Conservation (phyloP, 805 yeast genomes). For the Komagataella ulmi region DNA sequence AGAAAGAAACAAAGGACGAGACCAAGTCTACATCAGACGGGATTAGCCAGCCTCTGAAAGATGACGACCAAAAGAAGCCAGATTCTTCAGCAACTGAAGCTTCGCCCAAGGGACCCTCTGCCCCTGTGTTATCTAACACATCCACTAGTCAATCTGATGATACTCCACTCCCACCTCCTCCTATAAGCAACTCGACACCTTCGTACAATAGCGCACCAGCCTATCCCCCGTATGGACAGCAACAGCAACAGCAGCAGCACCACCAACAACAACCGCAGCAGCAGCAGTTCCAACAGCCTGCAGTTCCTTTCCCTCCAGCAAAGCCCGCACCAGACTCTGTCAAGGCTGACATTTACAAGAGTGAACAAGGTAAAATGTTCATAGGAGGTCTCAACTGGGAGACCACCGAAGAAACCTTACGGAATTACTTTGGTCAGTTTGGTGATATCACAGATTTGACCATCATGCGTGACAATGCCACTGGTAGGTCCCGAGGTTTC, state of each 20-base stretch:
- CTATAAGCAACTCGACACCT: neutral
- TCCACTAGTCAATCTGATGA: constrained; percentile 2
- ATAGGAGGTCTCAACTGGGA: constrained; percentile 98
- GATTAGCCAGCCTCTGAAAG: constrained; percentile 6
- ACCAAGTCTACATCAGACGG: constrained; percentile 7
- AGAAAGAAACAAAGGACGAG: constrained; percentile 12
- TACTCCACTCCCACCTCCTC: neutral
- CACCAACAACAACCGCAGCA: constrained; percentile 4
- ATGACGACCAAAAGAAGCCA: constrained; percentile 1
- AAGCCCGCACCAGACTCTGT: constrained; percentile 12
- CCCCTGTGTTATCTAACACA: neutral
- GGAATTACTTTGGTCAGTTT: constrained; percentile 70
- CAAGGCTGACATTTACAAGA: constrained; percentile 35
- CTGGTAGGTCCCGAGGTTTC: constrained; percentile 90
- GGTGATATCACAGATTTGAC: constrained; percentile 84
- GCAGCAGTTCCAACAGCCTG: constrained; percentile 10
- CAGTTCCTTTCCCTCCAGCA: neutral
- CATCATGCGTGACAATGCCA: constrained; percentile 80
- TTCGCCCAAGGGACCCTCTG: constrained; percentile 1
- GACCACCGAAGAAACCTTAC: constrained; percentile 79
- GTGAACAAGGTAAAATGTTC: constrained; percentile 85
- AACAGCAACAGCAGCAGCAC: constrained; percentile 5
- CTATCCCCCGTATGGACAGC: constrained; percentile 5
- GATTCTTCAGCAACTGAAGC: constrained; percentile 3
- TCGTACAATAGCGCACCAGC: neutral